A percentile compares a stretch with the other conserved stretches of the same genome.
Evolutionary conservation across 441 rosid genomes (phyloP).

Genomic region (Viola pubescens): DNA sequence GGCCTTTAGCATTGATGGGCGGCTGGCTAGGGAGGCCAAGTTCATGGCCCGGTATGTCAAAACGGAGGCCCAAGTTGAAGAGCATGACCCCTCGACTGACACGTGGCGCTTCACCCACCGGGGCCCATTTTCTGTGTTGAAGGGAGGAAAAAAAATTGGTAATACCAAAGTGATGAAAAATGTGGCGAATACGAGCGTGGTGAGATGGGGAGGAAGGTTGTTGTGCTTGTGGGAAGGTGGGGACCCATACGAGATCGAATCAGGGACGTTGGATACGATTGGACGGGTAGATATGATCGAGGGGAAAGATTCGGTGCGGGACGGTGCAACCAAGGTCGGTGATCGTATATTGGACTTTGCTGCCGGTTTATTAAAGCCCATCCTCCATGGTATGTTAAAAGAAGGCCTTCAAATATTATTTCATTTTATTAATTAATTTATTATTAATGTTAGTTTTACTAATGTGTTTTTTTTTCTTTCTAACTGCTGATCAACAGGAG

Average conservation of each 20-base stretch:
- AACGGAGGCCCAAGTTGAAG: slow-evolving; percentile 82
- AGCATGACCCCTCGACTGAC: slow-evolving; percentile 52
- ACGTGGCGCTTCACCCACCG: slow-evolving; percentile 72
- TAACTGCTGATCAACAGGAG: slow-evolving; percentile 26
- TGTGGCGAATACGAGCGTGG: slow-evolving; percentile 80
- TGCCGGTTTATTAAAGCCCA: slow-evolving; percentile 59
- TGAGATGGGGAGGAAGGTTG: slow-evolving; percentile 67
- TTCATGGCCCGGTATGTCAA: slow-evolving; percentile 77
- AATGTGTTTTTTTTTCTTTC: background rate
- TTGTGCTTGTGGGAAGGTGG: slow-evolving; percentile 97
- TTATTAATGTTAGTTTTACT: background rate
- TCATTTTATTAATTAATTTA: background rate
- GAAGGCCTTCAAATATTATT: background rate
- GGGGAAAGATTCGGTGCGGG: slow-evolving; percentile 19
- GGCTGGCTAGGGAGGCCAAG: slow-evolving; percentile 26
- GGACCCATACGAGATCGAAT: slow-evolving; percentile 71
- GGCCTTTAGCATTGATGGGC: slow-evolving; percentile 51
- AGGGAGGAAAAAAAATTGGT: slow-evolving; percentile 60
- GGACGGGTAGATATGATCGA: slow-evolving; percentile 43
- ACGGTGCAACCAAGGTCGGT: background rate
- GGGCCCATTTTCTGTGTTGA: slow-evolving; percentile 82
- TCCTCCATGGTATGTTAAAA: slow-evolving; percentile 45
- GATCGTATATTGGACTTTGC: slow-evolving; percentile 46
- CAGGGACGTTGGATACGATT: slow-evolving; percentile 59
- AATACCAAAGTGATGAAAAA: slow-evolving; percentile 94